These are phyloP conservation scores for Diaporthe vaccinii DNA, from an alignment of 2,329 filamentous ascomycete genomes.

Conservation along the genomic window DNA sequence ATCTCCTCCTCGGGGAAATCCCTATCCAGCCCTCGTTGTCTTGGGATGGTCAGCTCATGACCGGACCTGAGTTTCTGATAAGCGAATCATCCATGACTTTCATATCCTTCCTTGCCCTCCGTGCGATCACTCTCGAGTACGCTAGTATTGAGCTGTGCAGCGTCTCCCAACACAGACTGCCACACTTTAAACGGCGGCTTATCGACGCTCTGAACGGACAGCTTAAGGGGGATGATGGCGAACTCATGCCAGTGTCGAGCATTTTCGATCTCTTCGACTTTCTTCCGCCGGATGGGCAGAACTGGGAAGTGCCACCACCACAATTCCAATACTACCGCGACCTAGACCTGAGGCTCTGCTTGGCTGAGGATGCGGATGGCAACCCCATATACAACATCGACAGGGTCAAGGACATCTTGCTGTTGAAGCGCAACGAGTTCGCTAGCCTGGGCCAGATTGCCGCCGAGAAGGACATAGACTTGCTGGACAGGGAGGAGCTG, in stretches of 20 bases:
- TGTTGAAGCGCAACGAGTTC: slow-evolving; percentile 76
- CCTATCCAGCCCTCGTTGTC: slow-evolving; percentile 76
- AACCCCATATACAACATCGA: slow-evolving; percentile 75
- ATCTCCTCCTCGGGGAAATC: slow-evolving; percentile 78
- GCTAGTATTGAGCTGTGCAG: slow-evolving; percentile 86
- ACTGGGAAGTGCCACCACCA: slow-evolving; percentile 65
- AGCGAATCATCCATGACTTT: slow-evolving; percentile 77
- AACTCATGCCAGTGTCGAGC: slow-evolving; percentile 76
- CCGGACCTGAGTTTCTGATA: slow-evolving; percentile 76
- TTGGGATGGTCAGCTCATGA: slow-evolving; percentile 80
- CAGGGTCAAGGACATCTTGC: slow-evolving; percentile 80
- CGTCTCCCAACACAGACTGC: slow-evolving; percentile 78
- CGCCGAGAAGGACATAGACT: slow-evolving; percentile 61
- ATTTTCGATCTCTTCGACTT: slow-evolving; percentile 97
- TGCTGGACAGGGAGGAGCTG: slow-evolving; percentile 70
- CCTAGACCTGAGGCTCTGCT: slow-evolving; percentile 76
- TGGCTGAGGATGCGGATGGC: slow-evolving; percentile 70
- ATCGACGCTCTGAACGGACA: slow-evolving; percentile 84
- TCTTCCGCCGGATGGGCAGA: slow-evolving; percentile 66
- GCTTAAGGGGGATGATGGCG: slow-evolving; percentile 75
- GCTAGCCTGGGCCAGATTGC: slow-evolving; percentile 63
- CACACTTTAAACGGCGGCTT: slow-evolving; percentile 77
- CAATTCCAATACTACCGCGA: slow-evolving; percentile 72
- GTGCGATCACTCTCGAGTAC: slow-evolving; percentile 86
- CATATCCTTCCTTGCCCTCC: slow-evolving; percentile 81